These are phyloP conservation scores for Ceratocystis variospora DNA, from an alignment of 2,329 filamentous ascomycete genomes.

Conservation along the genomic window DNA sequence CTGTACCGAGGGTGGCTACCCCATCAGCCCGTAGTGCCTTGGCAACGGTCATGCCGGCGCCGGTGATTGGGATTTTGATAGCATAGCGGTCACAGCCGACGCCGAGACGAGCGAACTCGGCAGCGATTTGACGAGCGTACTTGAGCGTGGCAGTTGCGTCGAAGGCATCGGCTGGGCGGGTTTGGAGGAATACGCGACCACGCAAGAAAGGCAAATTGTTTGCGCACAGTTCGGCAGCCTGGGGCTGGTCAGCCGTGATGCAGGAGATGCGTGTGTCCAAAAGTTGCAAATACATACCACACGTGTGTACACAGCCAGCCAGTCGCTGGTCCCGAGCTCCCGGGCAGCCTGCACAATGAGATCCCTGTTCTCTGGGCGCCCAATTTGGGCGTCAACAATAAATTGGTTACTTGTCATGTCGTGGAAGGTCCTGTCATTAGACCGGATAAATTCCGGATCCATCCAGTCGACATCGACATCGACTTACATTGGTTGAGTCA, in stretches of 20 bases:
- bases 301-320: conserved; percentile 36
- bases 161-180: conserved; percentile 34
- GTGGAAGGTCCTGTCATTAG: conserved; percentile 32
- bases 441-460: conserved; percentile 35
- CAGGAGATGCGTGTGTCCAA: not conserved
- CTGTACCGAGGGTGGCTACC: conserved; percentile 35
- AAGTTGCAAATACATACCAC: conserved; percentile 23
- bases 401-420: conserved; percentile 40
- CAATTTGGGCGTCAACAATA: conserved; percentile 35
- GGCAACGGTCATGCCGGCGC: conserved; percentile 34
- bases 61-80: conserved; percentile 39
- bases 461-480: conserved; percentile 40
- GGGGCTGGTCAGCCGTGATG: conserved; percentile 17
- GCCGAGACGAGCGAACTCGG: conserved; percentile 33
- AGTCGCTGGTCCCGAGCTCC: conserved; percentile 33
- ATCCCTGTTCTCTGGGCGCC: conserved; percentile 31
- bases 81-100: conserved; percentile 34
- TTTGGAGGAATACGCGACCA: conserved; percentile 38
- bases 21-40: conserved; percentile 32
- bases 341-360: conserved; percentile 30
- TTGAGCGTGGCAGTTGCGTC: conserved; percentile 32
- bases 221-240: conserved; percentile 34
- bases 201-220: conserved; percentile 33
- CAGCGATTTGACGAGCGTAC: conserved; percentile 34
- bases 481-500: conserved; percentile 25